Evolutionary conservation across 371 early-diverging fungal genomes (phyloP), one percentile per base, ranked within the genome.

Genomic region (Circinella minor): DNA sequence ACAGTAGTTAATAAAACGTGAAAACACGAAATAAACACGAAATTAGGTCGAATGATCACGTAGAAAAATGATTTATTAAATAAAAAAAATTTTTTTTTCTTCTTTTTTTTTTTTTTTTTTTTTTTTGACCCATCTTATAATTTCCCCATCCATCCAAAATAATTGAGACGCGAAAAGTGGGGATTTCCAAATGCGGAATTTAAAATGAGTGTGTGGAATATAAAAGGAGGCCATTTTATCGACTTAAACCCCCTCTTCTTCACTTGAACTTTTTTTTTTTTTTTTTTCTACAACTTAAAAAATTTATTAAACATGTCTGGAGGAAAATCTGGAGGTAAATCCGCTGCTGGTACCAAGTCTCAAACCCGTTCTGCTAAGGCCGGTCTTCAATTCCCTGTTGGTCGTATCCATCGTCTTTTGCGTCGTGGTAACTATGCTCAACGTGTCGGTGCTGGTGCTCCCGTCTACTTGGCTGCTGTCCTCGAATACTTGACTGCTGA

Each of bases 401-500:
- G 96, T 81, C 96, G 98, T 94, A 92, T 98, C 78, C 96, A 98
- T 86, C 94, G 96, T 90, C 91, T 93, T 67, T 88, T 98, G 71
- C 93, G 96, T 80, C 93, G 93, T 86, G 96, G 96, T 73, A 96
- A 95, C 93, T 96, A 96, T 81, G 95, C 96, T 71, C 94, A 93
- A 81, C 94, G 96, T 88, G 91, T 96, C 68, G 95, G 95, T 85
- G 94, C 95, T 75, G 93, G 95, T 86, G 95, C 96, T 67, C 96
- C 96, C 77, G 96, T 96, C 78, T 97, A 95, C 87, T 86, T 96
- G 60, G 96, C 97, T 71, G 96, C 97, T 71, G 96, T 96, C 63
- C 91, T 98, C 72, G 96, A 96, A 87, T 98, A 98, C 88, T 88
- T 98, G 75, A 93, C 93, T 77, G 97, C 97, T 80, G 98, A 98